These are phyloP conservation scores for Oryza officinalis DNA, from an alignment of 176 grass and related monocot species.

Conservation along the genomic window DNA sequence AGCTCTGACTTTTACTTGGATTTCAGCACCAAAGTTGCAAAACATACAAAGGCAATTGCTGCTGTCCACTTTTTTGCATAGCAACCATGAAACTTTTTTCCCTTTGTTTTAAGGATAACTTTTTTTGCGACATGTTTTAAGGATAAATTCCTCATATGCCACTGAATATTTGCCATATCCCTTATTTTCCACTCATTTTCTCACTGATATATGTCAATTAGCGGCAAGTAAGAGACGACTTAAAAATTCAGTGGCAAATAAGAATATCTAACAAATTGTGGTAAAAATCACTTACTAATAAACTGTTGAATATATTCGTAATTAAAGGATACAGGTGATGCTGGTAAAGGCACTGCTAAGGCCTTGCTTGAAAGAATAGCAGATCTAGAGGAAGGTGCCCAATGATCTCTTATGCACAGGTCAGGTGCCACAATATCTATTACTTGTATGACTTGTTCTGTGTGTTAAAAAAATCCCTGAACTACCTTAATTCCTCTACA, in stretches of 20 bases:
- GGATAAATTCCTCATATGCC: background rate
- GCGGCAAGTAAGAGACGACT: background rate
- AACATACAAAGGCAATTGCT: constrained; percentile 56
- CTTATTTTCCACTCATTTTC: background rate
- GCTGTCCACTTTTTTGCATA: constrained; percentile 16
- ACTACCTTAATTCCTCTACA: constrained; percentile 35
- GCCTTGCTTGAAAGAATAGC: constrained; percentile 80
- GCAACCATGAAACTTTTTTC: background rate
- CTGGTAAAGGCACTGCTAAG: constrained; percentile 81
- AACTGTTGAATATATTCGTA: constrained; percentile 38
- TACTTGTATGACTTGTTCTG: constrained; percentile 21
- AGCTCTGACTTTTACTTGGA: constrained; percentile 83
- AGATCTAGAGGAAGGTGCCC: constrained; percentile 83
- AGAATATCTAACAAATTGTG: background rate
- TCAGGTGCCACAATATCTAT: constrained; percentile 35
- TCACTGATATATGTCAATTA: background rate
- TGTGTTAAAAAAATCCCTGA: constrained; percentile 20
- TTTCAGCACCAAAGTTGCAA: constrained; percentile 49
- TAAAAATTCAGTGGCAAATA: background rate
- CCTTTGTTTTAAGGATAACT: background rate
- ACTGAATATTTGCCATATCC: background rate
- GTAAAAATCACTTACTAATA: constrained; percentile 28
- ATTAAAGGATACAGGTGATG: constrained; percentile 68
- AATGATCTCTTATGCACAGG: constrained; percentile 99
- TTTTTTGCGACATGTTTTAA: background rate